Conservation (phyloP, 2,329 filamentous ascomycete genomes). For the Diaporthe sp. region DNA sequence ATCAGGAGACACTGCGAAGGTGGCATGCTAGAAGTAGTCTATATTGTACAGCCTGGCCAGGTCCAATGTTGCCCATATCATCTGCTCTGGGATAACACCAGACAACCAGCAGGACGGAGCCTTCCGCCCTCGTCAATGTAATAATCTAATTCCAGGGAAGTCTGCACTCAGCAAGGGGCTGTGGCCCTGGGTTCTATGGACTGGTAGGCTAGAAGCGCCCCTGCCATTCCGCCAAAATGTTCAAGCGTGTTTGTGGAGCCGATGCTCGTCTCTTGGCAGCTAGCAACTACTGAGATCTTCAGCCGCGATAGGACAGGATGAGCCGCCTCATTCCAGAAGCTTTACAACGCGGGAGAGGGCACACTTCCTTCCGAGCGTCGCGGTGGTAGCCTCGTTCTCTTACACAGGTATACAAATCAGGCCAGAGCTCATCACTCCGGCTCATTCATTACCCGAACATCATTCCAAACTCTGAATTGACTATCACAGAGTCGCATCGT, state of each 20-base stretch:
- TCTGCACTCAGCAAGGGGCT: not conserved
- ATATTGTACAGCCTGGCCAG: not conserved
- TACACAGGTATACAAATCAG: not conserved
- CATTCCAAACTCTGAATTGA: not conserved
- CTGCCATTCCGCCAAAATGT: not conserved
- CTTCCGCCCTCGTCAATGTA: not conserved
- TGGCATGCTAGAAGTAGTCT: not conserved
- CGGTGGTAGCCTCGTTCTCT: not conserved
- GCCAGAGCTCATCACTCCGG: not conserved
- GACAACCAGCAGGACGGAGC: not conserved
- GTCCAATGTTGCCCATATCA: not conserved
- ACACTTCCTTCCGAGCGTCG: not conserved
- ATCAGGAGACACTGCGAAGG: not conserved
- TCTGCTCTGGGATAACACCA: not conserved
- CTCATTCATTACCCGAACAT: not conserved
- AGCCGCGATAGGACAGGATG: not conserved
- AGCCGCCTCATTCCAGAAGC: constrained; percentile 8
- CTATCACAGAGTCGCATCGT: constrained; percentile 2
- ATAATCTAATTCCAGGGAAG: not conserved
- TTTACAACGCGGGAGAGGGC: not conserved
- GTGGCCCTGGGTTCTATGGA: not conserved
- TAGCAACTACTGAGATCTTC: not conserved
- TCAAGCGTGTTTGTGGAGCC: not conserved
- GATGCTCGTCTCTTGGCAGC: not conserved
- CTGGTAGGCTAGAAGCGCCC: not conserved